These are phyloP conservation scores for Cladosporium sphaerospermum DNA, from an alignment of 2,329 filamentous ascomycete species.

Conservation along the genomic window DNA sequence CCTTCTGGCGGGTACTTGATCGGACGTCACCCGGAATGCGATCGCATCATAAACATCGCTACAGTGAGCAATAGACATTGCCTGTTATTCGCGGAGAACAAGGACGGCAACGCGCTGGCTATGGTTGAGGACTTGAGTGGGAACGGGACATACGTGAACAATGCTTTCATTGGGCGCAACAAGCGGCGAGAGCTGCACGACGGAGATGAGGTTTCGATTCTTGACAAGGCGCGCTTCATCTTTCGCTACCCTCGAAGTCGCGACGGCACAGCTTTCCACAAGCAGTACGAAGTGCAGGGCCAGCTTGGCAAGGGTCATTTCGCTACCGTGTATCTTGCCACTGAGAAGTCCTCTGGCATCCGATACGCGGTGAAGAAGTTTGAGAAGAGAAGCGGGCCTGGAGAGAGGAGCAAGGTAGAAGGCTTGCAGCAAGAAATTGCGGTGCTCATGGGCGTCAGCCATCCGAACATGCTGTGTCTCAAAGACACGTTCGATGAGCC, in stretches of 20 bases:
- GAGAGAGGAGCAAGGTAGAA: constrained; percentile 77
- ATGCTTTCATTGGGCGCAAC: constrained; percentile 83
- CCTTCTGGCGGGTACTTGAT: constrained; percentile 82
- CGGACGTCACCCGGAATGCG: constrained; percentile 85
- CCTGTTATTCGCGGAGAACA: constrained; percentile 59
- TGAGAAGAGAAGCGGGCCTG: constrained; percentile 73
- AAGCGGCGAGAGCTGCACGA: constrained; percentile 83
- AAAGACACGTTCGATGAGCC: constrained; percentile 93
- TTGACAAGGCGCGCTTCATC: constrained; percentile 78
- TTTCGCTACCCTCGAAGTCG: constrained; percentile 81
- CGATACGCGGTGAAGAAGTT: constrained; percentile 93
- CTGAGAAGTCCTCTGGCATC: constrained; percentile 75
- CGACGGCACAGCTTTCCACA: constrained; percentile 69
- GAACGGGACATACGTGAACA: constrained; percentile 95
- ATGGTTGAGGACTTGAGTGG: constrained; percentile 89
- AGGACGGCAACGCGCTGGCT: constrained; percentile 54
- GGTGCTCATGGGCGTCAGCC: constrained; percentile 93
- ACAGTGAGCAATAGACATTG: constrained; percentile 86
- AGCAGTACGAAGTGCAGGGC: constrained; percentile 78
- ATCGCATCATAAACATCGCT: constrained; percentile 63
- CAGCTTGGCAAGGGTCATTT: constrained; percentile 93
- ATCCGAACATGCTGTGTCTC: constrained; percentile 84
- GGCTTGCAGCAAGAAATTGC: constrained; percentile 92
- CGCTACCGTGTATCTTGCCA: constrained; percentile 84
- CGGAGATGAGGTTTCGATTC: constrained; percentile 81